Conservation (phyloP, 139 green algal species). For the Tetradesmus lagerheimii region DNA sequence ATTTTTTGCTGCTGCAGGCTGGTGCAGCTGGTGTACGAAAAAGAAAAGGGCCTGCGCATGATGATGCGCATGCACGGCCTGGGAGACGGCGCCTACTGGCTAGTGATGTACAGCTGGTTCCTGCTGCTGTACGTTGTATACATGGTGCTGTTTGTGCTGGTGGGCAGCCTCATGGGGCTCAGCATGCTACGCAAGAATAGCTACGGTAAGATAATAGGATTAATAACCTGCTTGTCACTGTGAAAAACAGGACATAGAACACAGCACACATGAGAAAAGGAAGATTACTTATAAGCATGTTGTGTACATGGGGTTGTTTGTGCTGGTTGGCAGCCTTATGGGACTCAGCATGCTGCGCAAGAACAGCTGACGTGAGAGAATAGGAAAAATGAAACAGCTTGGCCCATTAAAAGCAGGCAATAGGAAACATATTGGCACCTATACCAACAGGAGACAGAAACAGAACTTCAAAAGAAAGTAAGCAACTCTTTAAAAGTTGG, state of each 20-base stretch:
- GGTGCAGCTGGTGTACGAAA: conserved; percentile 79
- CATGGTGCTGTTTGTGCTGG: conserved; percentile 84
- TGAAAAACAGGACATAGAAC: too few relatives aligned
- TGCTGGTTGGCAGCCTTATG: conserved; percentile 78
- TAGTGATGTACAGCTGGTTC: conserved; percentile 87
- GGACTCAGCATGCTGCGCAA: conserved; percentile 88
- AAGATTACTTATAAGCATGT: too few relatives aligned
- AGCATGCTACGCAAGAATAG: conserved; percentile 87
- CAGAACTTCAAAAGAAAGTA: too few relatives aligned
- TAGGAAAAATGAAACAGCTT: too few relatives aligned
- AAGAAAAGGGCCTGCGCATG: conserved; percentile 87
- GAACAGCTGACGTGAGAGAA: conserved; percentile 71
- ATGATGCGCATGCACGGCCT: conserved; percentile 99
- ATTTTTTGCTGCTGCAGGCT: too few relatives aligned
- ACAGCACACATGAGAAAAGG: too few relatives aligned
- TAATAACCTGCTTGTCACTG: too few relatives aligned
- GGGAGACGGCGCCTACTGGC: conserved; percentile 73
- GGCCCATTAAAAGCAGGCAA: too few relatives aligned
- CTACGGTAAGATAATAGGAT: conserved; percentile 67
- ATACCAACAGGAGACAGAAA: too few relatives aligned
- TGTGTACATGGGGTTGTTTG: conserved; percentile 87
- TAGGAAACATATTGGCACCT: too few relatives aligned
- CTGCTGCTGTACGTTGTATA: conserved; percentile 83
- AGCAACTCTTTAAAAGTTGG: too few relatives aligned
- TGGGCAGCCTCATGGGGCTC: conserved; percentile 77